Evolutionary conservation across 2,329 filamentous ascomycete species (phyloP), one percentile per base, ranked within the genome.

Genomic region (Sporothrix dimorphospora): DNA sequence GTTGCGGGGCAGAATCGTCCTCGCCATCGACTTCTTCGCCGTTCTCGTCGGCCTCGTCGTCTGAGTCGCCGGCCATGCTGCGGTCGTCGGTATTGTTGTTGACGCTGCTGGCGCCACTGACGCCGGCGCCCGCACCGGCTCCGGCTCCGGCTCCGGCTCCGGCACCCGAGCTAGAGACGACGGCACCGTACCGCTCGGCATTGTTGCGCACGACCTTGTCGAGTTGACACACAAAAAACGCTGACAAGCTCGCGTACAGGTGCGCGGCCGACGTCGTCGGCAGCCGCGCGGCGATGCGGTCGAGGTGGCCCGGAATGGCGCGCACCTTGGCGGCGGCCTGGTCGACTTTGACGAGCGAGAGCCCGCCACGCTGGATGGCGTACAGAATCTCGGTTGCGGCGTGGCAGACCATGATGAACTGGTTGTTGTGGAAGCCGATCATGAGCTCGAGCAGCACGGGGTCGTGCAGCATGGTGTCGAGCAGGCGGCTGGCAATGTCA

Each of bases 401-500:
- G 45, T 78, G 77, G 65, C 74, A 77, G n/a, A 77, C 74, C 74
- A 76, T 77, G 30, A 77, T 77, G 8, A 76, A 73, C 40, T 77
- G 75, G 63, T 78, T 78, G 70, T 77, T 78, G 55, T 78, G 76
- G 66, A 75, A 75, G 6, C 77, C 77, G 7, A 77, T 42, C 67
- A 73, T 72, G 9, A 77, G 67, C 7, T 78, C 75, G 0, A 68
- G 51, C 51, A 77, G 27, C 5, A 72, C 42, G 3, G 57, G 49
- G 53, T 77, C 70, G 38, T 73, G 66, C 38, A 76, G 75, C 59
- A 74, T 74, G 16, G 73, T 71, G 30, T 75, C 71, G 2, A 75
- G 71, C 71, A 75, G 69, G 11, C 74, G 73, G 55, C 71, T 71
- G 66, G 74, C 73, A n/a, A 75, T 72, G 19, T 69, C 69, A 7